These are phyloP conservation scores for Globisporangium splendens DNA, from an alignment of 352 stramenopile species.

Conservation along the genomic window DNA sequence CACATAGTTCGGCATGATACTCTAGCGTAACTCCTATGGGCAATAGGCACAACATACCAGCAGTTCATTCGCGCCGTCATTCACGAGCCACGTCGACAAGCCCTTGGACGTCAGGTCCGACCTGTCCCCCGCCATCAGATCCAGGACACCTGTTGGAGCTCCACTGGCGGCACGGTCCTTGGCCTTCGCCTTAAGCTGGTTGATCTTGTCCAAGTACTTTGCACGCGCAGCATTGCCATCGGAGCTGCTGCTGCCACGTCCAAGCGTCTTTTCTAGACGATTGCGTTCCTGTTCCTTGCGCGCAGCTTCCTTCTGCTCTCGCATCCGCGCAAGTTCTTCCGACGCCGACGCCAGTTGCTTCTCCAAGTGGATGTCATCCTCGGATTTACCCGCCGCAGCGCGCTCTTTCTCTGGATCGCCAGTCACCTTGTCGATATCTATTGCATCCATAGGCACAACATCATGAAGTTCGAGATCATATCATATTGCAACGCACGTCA, in stretches of 20 bases:
- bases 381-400: conserved; percentile 26
- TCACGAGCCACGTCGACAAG: conserved; percentile 70
- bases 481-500: not conserved
- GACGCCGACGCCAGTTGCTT: conserved; percentile 46
- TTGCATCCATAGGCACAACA: not conserved
- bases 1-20: too few species aligned
- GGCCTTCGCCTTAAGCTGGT: conserved; percentile 57
- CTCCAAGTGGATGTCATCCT: conserved; percentile 55
- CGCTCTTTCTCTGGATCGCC: conserved; percentile 22
- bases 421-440: conserved; percentile 57
- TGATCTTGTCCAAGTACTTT: conserved; percentile 80
- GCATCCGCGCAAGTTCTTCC: conserved; percentile 26
- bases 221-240: conserved; percentile 29
- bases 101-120: conserved; percentile 40
- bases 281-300: conserved; percentile 12
- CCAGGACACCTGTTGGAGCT: conserved; percentile 9
- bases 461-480: not conserved
- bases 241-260: not conserved
- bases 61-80: conserved; percentile 65
- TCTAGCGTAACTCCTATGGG: not conserved
- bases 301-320: conserved; percentile 19
- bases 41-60: conserved; percentile 26
- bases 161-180: conserved; percentile 18
- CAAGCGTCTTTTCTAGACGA: not conserved
- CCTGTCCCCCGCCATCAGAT: conserved; percentile 20